Evolutionary conservation across 2,329 filamentous ascomycete species (phyloP).

Genomic region (Aspergillus quadricinctus): DNA sequence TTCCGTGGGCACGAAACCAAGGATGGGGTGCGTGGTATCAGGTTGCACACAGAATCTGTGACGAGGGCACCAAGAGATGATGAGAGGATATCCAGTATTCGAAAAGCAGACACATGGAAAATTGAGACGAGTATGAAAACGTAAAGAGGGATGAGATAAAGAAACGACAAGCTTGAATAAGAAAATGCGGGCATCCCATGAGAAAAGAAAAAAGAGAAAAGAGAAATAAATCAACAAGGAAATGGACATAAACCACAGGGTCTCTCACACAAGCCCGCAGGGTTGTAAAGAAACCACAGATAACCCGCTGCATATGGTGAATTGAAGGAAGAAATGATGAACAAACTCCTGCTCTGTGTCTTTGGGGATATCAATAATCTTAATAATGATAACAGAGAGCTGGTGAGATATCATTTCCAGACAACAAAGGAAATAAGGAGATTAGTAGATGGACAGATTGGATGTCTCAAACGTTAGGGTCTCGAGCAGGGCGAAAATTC

Average conservation of each 20-base stretch:
- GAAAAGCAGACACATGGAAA: constrained; percentile 21
- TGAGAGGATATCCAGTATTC: constrained; percentile 38
- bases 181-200: constrained; percentile 12
- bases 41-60: constrained; percentile 29
- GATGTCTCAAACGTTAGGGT: constrained; percentile 31
- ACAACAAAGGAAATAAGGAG: constrained; percentile 18
- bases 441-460: constrained; percentile 25
- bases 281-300: constrained; percentile 6
- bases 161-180: constrained; percentile 1
- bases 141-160: constrained; percentile 14
- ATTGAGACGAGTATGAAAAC: constrained; percentile 17
- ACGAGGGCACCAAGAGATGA: constrained; percentile 28
- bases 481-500: constrained; percentile 25
- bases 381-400: constrained; percentile 24
- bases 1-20: constrained; percentile 23
- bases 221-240: constrained; percentile 1
- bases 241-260: constrained; percentile 5
- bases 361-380: constrained; percentile 19
- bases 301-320: constrained; percentile 15
- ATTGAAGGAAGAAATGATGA: constrained; percentile 11
- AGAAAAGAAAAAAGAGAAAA: constrained; percentile 1
- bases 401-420: constrained; percentile 24
- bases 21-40: constrained; percentile 26
- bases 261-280: not conserved
- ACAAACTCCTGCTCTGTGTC: constrained; percentile 23